Percentiles rank a stretch among this genome's conserved stretches.
Evolutionary conservation across 2,329 filamentous ascomycete species (phyloP).

Genomic region (Epichloe bromicola): DNA sequence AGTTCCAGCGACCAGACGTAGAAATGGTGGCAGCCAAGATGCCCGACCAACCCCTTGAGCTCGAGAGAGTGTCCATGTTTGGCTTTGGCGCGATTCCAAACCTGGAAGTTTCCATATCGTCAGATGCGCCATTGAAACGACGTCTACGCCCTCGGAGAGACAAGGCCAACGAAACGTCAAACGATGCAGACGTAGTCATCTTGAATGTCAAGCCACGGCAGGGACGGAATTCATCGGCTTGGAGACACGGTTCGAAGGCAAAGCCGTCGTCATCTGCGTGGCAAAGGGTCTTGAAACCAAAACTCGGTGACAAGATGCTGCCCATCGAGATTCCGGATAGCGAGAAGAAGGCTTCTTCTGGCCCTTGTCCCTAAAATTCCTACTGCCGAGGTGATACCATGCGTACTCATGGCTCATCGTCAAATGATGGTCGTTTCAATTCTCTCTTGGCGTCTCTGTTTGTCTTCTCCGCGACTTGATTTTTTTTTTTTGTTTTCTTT

Average conservation of each 20-base stretch:
- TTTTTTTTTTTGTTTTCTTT: neutral
- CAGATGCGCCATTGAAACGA: constrained; percentile 5
- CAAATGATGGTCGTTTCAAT: neutral
- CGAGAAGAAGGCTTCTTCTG: neutral
- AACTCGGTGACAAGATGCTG: neutral
- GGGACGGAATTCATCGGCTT: neutral
- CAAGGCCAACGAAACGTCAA: neutral
- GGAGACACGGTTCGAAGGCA: neutral
- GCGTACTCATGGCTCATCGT: too few species aligned
- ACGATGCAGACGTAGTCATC: neutral
- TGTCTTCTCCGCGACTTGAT: neutral
- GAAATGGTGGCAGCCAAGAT: constrained; percentile 8
- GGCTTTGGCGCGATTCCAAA: constrained; percentile 11
- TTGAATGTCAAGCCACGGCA: neutral
- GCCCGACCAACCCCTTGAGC: constrained; percentile 2
- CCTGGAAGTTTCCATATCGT: constrained; percentile 3
- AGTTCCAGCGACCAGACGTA: constrained; percentile 4
- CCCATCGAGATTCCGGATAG: constrained; percentile 2
- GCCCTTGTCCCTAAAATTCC: neutral
- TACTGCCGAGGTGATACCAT: too few species aligned
- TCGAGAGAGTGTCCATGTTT: constrained; percentile 6
- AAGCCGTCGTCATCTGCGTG: neutral
- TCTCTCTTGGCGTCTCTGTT: neutral
- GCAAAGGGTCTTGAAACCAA: neutral
- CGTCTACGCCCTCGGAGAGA: constrained; percentile 5